Evolutionary conservation across 2,329 filamentous ascomycete species (phyloP), one percentile per base, ranked within the genome.

Genomic region (Lecanosticta acicola): DNA sequence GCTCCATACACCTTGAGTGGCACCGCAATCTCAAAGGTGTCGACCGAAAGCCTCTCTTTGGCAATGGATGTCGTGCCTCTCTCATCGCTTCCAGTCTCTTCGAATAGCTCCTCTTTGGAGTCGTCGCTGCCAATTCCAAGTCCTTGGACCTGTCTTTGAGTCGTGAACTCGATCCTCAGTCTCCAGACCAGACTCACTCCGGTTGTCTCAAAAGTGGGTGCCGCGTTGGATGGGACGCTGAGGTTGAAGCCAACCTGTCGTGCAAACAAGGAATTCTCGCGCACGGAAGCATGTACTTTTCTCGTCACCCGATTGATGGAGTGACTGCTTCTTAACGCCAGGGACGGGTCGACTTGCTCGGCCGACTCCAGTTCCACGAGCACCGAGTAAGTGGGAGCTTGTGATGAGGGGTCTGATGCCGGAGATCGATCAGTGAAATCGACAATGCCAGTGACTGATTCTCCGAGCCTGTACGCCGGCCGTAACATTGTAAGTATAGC

Each of bases 141-240:
- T 4, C 50, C 55, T 18, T 45, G 43, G 19, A 53, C 39, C 34
- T 54, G 50, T 44, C 58, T 49, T 39, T 55, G 54, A 16, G 91
- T 91, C 19, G 95, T 89, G 67, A 98, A 98, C 68, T 97, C 90
- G 47, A 98, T 81, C 1, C 87, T 76, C 26, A 98, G 73, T 64
- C 85, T 86, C 93, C 93, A 98, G 55, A 88, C 85, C 19, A 96
- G 72, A 53, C 80, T 85, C 3, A 98, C 80, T 1, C 90, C 90
- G 50, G 82, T 94, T 0, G 93, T 98, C 38, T 94, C 78, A 56
- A 98, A 94, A 53, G 93, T 89, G 0, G 93, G 93, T 1, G 90
- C 95, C 0, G 87, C 89, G 11, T 76, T 77, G 14, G 85, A 77
- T 0, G 93, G 93, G 39, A 98, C 89, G 0, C 87, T 85, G 0